Evolutionary conservation across 306 rosid species (phyloP).

Genomic region (Hippophae gyantsensis): DNA sequence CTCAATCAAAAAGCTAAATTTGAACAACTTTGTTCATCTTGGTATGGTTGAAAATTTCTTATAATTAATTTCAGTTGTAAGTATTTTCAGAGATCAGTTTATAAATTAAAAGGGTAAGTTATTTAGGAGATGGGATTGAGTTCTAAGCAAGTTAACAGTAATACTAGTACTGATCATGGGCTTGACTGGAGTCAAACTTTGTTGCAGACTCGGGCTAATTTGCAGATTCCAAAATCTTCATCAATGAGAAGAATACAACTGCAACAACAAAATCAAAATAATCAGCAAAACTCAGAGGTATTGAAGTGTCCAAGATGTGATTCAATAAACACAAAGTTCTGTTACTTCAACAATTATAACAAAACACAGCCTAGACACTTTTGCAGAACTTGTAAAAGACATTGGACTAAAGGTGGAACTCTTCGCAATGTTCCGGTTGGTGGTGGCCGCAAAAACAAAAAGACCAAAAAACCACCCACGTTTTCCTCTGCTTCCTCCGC

Average conservation of each 20-base stretch:
- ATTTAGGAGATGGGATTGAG: slow-evolving; percentile 60
- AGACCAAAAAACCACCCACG: slow-evolving; percentile 28
- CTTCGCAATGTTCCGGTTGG: slow-evolving; percentile 91
- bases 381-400: slow-evolving; percentile 89
- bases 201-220: slow-evolving; percentile 34
- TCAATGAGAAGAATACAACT: slow-evolving; percentile 33
- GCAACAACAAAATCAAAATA: slow-evolving; percentile 39
- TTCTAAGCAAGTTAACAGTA: slow-evolving; percentile 54
- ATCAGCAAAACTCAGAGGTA: slow-evolving; percentile 25
- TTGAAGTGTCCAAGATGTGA: slow-evolving; percentile 90
- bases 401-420: slow-evolving; percentile 98
- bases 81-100: background rate
- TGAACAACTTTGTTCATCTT: no score
- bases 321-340: slow-evolving; percentile 77
- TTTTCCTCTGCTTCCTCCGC: slow-evolving; percentile 10
- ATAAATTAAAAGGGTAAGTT: background rate
- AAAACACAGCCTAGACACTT: slow-evolving; percentile 86
- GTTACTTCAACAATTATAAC: slow-evolving; percentile 97
- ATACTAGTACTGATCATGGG: slow-evolving; percentile 21
- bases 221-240: slow-evolving; percentile 42
- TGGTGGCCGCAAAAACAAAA: slow-evolving; percentile 76
- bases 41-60: no score
- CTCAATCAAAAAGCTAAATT: slow-evolving; percentile 30
- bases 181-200: slow-evolving; percentile 52
- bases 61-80: background rate